Evolutionary conservation across 208 protist genomes (phyloP), one percentile per base, ranked within the genome.

Genomic region (Crithidia thermophila): DNA sequence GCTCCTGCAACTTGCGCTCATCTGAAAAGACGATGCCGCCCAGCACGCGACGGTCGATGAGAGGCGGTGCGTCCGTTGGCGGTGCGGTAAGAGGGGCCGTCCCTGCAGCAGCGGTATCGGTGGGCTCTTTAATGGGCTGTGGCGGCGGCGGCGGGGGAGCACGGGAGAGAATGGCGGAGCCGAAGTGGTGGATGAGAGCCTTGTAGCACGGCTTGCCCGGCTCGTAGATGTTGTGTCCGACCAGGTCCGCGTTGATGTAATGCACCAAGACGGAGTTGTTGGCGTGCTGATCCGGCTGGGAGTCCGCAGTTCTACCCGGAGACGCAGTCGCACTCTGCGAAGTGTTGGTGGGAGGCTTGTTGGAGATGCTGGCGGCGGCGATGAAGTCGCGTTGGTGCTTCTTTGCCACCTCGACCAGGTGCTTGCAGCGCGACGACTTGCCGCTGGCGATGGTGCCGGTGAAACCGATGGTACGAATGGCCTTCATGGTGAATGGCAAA

Each of bases 371-470:
- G 6, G 56, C 36, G 11, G 20, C 57, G 3, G 14, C 27, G 20
- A 27, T 27, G 45, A 65, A 50, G 8, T 55, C 39, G 6, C 30
- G 59, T 33, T 69, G 67, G 18, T 70, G 53, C 27, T 31, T 21
- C 42, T 61, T 30, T 0, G 87, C 81, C 6, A 72, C 43, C 52
- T 73, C 56, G 3, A 88, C 51, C 1, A 93, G 67, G 49, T 78
- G 87, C 21, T 77, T 61, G 66, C 87, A 93, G 1, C 88, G 83
- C 14, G 72, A 69, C 18, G 84, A 81, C 75, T 94, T 94, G 8
- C 88, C 88, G 55, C 83, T 90, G 13, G 85, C 88, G n/a, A 94
- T 94, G 37, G 81, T 87, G 43, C 88, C 88, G 0, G 88, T 88
- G 60, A 94, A 84, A 28, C 88, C 88, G 18, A 94, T 78, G 0